Percentiles rank a stretch among this genome's conserved stretches.
These are phyloP conservation scores for Sclerotinia borealis DNA, from an alignment of 2,329 filamentous ascomycete species.

Conservation along the genomic window DNA sequence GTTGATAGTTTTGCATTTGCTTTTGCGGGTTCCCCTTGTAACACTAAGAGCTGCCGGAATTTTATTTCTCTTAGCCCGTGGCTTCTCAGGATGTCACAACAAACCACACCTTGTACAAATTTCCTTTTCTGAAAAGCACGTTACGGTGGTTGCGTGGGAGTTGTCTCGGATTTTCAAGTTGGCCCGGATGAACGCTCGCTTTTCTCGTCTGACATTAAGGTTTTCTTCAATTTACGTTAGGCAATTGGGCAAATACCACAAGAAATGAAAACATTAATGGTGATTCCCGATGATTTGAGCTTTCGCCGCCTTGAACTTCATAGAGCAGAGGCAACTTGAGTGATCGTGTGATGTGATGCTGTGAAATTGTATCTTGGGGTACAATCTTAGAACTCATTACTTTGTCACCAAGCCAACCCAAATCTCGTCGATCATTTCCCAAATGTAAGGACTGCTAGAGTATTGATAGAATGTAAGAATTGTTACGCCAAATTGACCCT, in stretches of 20 bases:
- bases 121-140: constrained; percentile 23
- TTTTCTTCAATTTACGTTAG: constrained; percentile 21
- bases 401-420: neutral
- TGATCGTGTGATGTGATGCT: neutral
- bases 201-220: constrained; percentile 22
- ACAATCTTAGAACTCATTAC: neutral
- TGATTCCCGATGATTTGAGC: neutral
- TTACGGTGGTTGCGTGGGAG: constrained; percentile 10
- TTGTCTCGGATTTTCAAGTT: constrained; percentile 17
- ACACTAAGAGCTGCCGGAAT: constrained; percentile 28
- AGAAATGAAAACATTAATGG: constrained; percentile 6
- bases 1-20: constrained; percentile 18
- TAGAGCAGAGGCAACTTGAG: neutral
- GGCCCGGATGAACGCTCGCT: constrained; percentile 24
- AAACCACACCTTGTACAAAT: constrained; percentile 28
- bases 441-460: neutral
- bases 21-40: constrained; percentile 29
- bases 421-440: neutral
- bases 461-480: neutral
- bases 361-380: neutral
- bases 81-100: constrained; percentile 20
- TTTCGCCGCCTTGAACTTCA: neutral
- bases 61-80: constrained; percentile 17
- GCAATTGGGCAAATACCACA: constrained; percentile 19
- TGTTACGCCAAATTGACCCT: neutral